Evolutionary conservation across 345 rosid genomes (phyloP).

Genomic region (Microcos paniculata): DNA sequence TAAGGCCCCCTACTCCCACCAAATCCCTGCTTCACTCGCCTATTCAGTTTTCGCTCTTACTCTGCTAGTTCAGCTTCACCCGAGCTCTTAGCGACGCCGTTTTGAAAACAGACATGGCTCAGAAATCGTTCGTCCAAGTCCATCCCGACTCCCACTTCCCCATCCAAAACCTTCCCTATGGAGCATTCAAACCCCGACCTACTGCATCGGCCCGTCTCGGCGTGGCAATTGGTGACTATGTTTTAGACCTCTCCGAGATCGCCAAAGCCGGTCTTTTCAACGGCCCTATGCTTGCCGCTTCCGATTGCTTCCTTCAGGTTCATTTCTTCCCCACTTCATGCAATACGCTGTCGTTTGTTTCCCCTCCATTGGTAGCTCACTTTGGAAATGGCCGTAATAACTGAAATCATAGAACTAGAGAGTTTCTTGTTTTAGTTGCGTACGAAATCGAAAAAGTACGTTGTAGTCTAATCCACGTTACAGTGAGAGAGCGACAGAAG

Average conservation of each 20-base stretch:
- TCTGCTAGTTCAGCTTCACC: conserved; percentile 10
- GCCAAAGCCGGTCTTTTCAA: conserved; percentile 73
- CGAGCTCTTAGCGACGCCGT: conserved; percentile 1
- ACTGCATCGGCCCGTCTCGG: conserved; percentile 63
- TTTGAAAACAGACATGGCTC: conserved; percentile 42
- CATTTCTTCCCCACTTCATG: background rate
- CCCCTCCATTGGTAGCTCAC: background rate
- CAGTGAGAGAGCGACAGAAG: too few species aligned
- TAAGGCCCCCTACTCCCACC: background rate
- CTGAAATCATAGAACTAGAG: background rate
- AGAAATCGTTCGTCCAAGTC: conserved; percentile 68
- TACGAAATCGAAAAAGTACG: too few species aligned
- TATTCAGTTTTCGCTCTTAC: too few species aligned
- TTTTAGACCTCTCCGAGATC: conserved; percentile 74
- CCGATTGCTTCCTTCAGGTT: conserved; percentile 93
- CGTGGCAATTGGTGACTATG: conserved; percentile 80
- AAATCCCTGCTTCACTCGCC: background rate
- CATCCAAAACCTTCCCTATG: conserved; percentile 91
- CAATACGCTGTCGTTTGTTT: background rate
- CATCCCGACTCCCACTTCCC: conserved; percentile 77
- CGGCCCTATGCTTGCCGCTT: conserved; percentile 57
- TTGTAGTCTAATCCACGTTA: background rate
- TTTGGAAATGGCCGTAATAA: background rate
- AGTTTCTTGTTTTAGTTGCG: background rate
- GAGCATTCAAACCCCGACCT: conserved; percentile 68